phyloP scores from a whole-genome alignment of 192 early-diverging fungal genomes.

The Podochytrium sp. region DNA sequence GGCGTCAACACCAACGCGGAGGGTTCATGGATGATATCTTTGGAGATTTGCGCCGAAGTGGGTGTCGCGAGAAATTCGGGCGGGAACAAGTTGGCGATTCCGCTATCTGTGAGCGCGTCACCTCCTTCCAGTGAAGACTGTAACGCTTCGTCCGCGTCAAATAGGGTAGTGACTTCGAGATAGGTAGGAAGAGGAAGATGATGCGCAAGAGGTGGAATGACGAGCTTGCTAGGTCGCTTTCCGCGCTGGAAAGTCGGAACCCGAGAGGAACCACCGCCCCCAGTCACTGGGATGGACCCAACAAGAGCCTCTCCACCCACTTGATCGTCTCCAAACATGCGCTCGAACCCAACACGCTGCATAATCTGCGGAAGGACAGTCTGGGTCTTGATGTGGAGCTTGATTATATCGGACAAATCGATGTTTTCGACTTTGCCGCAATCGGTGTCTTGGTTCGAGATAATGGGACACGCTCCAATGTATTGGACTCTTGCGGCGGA shows the following conservation, averaged over 20 bases:
- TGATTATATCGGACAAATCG: background rate
- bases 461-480: constrained; percentile 6
- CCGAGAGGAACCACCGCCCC: background rate
- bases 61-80: constrained; percentile 3
- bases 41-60: constrained; percentile 1
- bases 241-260: too few species aligned
- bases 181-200: background rate
- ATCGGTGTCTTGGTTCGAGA: background rate
- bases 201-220: background rate
- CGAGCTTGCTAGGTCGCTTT: background rate
- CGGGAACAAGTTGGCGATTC: too few species aligned
- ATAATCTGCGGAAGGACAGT: constrained; percentile 2
- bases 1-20: constrained; percentile 13
- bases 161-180: background rate
- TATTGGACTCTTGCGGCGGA: background rate
- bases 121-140: background rate
- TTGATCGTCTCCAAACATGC: background rate
- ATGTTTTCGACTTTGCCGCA: constrained; percentile 12
- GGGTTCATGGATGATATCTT: constrained; percentile 16
- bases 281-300: background rate
- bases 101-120: background rate
- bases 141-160: constrained; percentile 1
- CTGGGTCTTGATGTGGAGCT: background rate
- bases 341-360: constrained; percentile 24
- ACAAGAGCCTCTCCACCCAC: too few species aligned